Percentiles rank a stretch among this genome's conserved stretches.
These are phyloP conservation scores for Ogataea naganishii DNA, from an alignment of 805 yeast genomes.

Conservation along the genomic window DNA sequence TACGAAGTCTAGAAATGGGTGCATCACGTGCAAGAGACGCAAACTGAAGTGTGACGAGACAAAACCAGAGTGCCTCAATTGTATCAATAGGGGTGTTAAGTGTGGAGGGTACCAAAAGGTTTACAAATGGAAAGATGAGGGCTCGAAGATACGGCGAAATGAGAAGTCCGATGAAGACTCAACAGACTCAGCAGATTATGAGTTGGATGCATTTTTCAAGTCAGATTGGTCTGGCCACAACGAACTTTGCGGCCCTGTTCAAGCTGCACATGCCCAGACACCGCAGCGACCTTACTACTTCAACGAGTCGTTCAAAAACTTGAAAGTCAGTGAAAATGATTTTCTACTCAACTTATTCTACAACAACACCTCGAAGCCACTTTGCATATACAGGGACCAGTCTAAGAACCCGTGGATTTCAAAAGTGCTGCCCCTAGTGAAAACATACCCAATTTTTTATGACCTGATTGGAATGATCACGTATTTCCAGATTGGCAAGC, in stretches of 20 bases:
- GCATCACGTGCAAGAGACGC: conserved; percentile 31
- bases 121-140: conserved; percentile 8
- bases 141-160: too few relatives aligned
- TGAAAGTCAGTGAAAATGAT: conserved; percentile 3
- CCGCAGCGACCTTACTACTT: too few relatives aligned
- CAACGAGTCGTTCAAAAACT: too few relatives aligned
- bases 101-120: conserved; percentile 13
- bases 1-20: conserved; percentile 18
- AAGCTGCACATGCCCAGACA: too few relatives aligned
- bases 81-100: conserved; percentile 19
- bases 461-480: conserved; percentile 9
- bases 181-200: too few relatives aligned
- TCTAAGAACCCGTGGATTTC: conserved; percentile 10
- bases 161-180: too few relatives aligned
- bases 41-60: conserved; percentile 34
- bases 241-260: too few relatives aligned
- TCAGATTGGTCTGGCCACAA: too few relatives aligned
- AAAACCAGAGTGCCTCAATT: conserved; percentile 29
- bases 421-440: conserved; percentile 5
- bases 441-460: conserved; percentile 7
- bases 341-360: conserved; percentile 10
- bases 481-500: conserved; percentile 8
- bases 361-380: conserved; percentile 6
- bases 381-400: conserved; percentile 6
- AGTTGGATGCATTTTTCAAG: too few relatives aligned